Evolutionary conservation across 1,139 yeast species (phyloP), one percentile per base, ranked within the genome.

Genomic region (Lodderomyces beijingensis): DNA sequence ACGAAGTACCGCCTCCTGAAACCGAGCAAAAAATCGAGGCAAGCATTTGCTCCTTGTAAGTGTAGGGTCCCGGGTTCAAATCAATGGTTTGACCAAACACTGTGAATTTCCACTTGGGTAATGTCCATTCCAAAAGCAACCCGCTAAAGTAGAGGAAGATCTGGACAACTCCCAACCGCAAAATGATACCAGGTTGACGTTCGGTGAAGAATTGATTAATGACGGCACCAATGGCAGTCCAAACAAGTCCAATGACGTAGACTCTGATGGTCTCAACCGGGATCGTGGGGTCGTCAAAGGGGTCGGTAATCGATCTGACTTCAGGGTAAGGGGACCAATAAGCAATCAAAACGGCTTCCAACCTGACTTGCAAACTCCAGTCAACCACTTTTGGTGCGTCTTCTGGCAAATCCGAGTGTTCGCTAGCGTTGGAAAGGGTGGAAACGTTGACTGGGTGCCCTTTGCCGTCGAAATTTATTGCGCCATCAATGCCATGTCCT

Each of bases 271-370:
- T 77, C 50, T 79, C 85, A 40, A 65, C 62, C 4, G 75, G 72
- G 25, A 65, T 55, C 3, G 48, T 48, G 3, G 70, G 69, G 45
- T 77, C 79, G 46, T 77, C 82, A 28, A 51, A 55, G 8, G 79
- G 76, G 31, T 68, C 70, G 15, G 77, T 62, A 17, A 75, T 72
- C 3, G 85, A 64, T 41, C 86, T 63, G 2, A 79, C 83, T 50
- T 79, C 84, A 4, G 81, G 76, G 47, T 79, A 79, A 1, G 83
- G 81, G 1, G 84, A 77, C 52, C 70, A 72, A 47, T 60, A 77
- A 30, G 70, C 60, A 33, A 72, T 55, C 32, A 79, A 51, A 7
- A 65, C 68, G 1, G 79, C 80, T 35, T 65, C 64, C 26, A 69
- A 46, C 37, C 57, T 60, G 2, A 50, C 49, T 38, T 59, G 59